These are phyloP conservation scores for Rubia balearica DNA, from an alignment of 305 asterid genomes.

Conservation along the genomic window DNA sequence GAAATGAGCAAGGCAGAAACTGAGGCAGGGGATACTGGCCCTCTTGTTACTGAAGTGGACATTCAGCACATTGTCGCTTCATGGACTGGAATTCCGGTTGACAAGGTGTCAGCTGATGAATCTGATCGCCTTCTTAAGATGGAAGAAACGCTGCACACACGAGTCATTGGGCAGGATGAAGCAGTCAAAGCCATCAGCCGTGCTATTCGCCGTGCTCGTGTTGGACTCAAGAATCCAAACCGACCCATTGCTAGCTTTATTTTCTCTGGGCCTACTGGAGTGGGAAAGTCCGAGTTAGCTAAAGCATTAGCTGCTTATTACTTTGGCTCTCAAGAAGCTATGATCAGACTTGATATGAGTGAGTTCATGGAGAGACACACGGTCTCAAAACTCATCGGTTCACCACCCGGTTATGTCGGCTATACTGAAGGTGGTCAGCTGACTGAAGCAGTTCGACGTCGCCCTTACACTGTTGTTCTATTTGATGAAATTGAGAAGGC, in stretches of 20 bases:
- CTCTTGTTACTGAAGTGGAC: constrained; percentile 81
- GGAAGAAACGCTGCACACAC: constrained; percentile 90
- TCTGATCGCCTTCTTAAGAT: constrained; percentile 92
- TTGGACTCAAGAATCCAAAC: constrained; percentile 92
- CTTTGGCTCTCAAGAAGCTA: constrained; percentile 96
- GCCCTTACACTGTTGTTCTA: constrained; percentile 88
- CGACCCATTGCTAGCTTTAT: constrained; percentile 97
- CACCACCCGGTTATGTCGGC: constrained; percentile 97
- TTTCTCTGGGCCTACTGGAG: constrained; percentile 98
- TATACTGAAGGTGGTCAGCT: constrained; percentile 97
- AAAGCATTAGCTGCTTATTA: constrained; percentile 88
- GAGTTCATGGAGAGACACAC: constrained; percentile 99
- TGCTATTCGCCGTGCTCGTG: constrained; percentile 96
- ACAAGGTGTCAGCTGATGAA: constrained; percentile 83
- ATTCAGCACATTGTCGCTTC: constrained; percentile 92
- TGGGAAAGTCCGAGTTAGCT: constrained; percentile 93
- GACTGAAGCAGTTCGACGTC: constrained; percentile 93
- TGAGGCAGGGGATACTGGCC: constrained; percentile 84
- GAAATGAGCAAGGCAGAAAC: constrained; percentile 90
- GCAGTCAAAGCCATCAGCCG: constrained; percentile 94
- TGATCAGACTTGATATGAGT: constrained; percentile 98
- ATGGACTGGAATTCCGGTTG: constrained; percentile 98
- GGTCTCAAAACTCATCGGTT: constrained; percentile 88
- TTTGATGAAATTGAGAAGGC: constrained; percentile 94
- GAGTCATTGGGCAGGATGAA: constrained; percentile 90